phyloP scores from a whole-genome alignment of 192 early-diverging fungal genomes.

The Coemansia sp. region DNA sequence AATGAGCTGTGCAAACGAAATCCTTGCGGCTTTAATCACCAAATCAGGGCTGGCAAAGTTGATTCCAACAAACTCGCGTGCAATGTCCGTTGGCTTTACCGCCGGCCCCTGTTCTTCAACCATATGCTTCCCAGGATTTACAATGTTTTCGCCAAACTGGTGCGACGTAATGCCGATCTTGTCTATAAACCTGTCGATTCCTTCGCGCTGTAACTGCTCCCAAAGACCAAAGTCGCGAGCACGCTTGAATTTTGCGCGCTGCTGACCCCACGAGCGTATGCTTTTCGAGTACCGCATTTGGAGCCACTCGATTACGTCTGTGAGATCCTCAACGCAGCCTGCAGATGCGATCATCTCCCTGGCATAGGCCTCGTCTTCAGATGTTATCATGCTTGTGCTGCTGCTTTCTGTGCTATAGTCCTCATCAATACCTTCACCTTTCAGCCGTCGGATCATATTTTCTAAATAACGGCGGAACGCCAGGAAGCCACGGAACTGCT shows the following conservation, averaged over 20 bases:
- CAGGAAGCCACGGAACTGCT: conserved; percentile 71
- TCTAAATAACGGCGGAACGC: conserved; percentile 59
- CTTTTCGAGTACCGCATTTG: conserved; percentile 57
- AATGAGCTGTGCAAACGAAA: conserved; percentile 73
- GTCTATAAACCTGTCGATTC: conserved; percentile 46
- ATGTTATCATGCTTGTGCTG: conserved; percentile 4
- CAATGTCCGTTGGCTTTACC: conserved; percentile 26
- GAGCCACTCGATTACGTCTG: conserved; percentile 65
- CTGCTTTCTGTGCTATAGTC: background rate
- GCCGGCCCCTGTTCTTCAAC: conserved; percentile 4
- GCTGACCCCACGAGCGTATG: conserved; percentile 28
- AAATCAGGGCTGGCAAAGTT: conserved; percentile 26
- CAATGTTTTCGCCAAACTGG: conserved; percentile 64
- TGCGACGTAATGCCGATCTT: conserved; percentile 58
- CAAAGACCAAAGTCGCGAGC: conserved; percentile 38
- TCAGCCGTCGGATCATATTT: conserved; percentile 52
- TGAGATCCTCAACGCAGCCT: conserved; percentile 60
- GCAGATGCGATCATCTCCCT: conserved; percentile 24
- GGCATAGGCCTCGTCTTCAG: conserved; percentile 25
- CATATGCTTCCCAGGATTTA: conserved; percentile 48
- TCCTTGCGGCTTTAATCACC: conserved; percentile 59
- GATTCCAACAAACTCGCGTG: conserved; percentile 23
- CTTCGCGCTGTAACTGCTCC: conserved; percentile 41
- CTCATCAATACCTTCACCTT: conserved; percentile 40
- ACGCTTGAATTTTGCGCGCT: conserved; percentile 39